Evolutionary conservation across 2,329 filamentous ascomycete genomes (phyloP).

Genomic region (Alternaria gaisen): DNA sequence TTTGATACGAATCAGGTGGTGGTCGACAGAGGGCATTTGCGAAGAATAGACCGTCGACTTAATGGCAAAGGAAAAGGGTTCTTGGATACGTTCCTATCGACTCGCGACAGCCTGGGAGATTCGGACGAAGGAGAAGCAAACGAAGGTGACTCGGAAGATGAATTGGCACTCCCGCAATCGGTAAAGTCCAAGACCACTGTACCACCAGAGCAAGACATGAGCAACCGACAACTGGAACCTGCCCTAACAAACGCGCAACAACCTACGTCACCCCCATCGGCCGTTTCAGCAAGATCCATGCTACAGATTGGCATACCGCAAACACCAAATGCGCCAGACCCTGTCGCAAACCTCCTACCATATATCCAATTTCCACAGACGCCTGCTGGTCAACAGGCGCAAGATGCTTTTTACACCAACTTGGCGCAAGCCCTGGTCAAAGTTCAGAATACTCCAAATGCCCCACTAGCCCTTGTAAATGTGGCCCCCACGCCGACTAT

Average conservation of each 20-base stretch:
- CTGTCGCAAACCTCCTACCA: constrained; percentile 32
- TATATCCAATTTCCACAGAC: constrained; percentile 42
- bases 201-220: neutral
- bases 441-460: constrained; percentile 21
- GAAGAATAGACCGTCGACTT: constrained; percentile 58
- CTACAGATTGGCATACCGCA: constrained; percentile 11
- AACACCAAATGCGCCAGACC: constrained; percentile 24
- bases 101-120: constrained; percentile 51
- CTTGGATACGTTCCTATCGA: constrained; percentile 33
- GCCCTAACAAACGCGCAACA: neutral
- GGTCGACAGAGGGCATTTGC: constrained; percentile 89
- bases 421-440: no score
- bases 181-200: constrained; percentile 14
- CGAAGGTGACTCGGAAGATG: constrained; percentile 35
- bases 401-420: no score
- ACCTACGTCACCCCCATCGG: neutral
- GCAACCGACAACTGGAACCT: neutral
- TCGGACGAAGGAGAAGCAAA: constrained; percentile 40
- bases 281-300: constrained; percentile 1
- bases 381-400: constrained; percentile 39
- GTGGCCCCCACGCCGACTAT: constrained; percentile 12
- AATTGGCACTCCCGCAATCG: constrained; percentile 39
- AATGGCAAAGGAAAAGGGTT: constrained; percentile 35
- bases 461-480: constrained; percentile 9
- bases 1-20: constrained; percentile 80